Conservation (phyloP, 768 basidiomycete species). For the Auricularia sp. region DNA sequence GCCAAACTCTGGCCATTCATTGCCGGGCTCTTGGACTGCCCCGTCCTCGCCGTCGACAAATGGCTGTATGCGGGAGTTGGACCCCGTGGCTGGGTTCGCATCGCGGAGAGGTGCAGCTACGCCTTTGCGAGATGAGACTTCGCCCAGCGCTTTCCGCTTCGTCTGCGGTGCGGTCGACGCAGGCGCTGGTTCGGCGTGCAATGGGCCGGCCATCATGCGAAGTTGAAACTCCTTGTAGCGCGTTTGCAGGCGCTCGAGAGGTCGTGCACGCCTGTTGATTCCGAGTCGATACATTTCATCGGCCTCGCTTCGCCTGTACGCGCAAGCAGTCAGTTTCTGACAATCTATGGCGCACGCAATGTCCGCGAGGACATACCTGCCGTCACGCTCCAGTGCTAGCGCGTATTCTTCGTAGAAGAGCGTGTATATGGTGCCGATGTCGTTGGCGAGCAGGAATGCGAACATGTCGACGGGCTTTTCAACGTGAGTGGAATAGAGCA, state of each 20-base stretch:
- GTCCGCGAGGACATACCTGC: slow-evolving; percentile 47
- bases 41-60: slow-evolving; percentile 54
- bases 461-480: slow-evolving; percentile 70
- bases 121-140: slow-evolving; percentile 12
- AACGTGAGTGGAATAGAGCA: slow-evolving; percentile 71
- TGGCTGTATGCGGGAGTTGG: slow-evolving; percentile 54
- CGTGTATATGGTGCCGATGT: slow-evolving; percentile 74
- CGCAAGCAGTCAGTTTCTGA: slow-evolving; percentile 5
- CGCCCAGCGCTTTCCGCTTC: slow-evolving; percentile 2
- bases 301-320: slow-evolving; percentile 61
- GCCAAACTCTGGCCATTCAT: slow-evolving; percentile 62
- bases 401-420: slow-evolving; percentile 91
- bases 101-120: slow-evolving; percentile 11
- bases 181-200: not conserved
- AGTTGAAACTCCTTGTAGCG: slow-evolving; percentile 70
- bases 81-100: slow-evolving; percentile 13
- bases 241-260: slow-evolving; percentile 73
- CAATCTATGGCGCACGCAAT: slow-evolving; percentile 2
- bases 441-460: slow-evolving; percentile 80
- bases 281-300: slow-evolving; percentile 75
- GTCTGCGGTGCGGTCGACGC: slow-evolving; percentile 16
- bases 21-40: slow-evolving; percentile 31
- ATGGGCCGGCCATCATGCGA: slow-evolving; percentile 34
- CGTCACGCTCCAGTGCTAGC: slow-evolving; percentile 57
- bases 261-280: slow-evolving; percentile 70